Evolutionary conservation across 495 filamentous ascomycete species (phyloP).

Genomic region (Trichocladium antarcticum): DNA sequence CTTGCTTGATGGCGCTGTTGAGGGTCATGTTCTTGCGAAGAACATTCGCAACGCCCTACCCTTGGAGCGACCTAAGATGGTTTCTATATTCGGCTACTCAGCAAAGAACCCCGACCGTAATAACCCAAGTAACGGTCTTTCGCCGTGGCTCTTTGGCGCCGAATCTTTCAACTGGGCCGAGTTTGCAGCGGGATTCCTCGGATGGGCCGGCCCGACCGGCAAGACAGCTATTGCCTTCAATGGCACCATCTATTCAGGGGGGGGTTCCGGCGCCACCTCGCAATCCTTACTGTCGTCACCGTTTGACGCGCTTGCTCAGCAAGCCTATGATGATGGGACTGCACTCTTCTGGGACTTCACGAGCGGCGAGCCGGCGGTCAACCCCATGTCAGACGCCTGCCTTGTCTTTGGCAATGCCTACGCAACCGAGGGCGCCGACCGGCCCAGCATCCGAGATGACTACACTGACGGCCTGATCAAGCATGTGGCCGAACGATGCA

Average conservation of each 20-base stretch:
- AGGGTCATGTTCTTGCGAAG: slow-evolving; percentile 53
- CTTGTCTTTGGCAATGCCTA: slow-evolving; percentile 53
- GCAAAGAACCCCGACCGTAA: slow-evolving; percentile 36
- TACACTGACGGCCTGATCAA: slow-evolving; percentile 47
- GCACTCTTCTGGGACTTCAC: slow-evolving; percentile 41
- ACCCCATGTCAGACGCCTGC: slow-evolving; percentile 51
- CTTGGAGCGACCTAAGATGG: slow-evolving; percentile 37
- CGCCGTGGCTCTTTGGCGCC: slow-evolving; percentile 34
- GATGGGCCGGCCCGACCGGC: not conserved
- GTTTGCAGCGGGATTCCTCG: slow-evolving; percentile 13
- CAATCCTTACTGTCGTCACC: slow-evolving; percentile 45
- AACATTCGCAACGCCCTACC: slow-evolving; percentile 47
- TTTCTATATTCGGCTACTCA: slow-evolving; percentile 44
- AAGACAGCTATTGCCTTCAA: slow-evolving; percentile 30
- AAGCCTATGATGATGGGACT: slow-evolving; percentile 45
- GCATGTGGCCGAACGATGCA: slow-evolving; percentile 45
- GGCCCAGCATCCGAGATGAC: slow-evolving; percentile 33
- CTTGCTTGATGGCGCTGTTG: slow-evolving; percentile 37
- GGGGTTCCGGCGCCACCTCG: slow-evolving; percentile 48
- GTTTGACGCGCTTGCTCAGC: slow-evolving; percentile 46
- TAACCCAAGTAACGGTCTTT: slow-evolving; percentile 21
- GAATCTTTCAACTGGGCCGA: slow-evolving; percentile 22
- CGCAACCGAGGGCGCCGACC: slow-evolving; percentile 45
- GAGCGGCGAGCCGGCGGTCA: slow-evolving; percentile 29
- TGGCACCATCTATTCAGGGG: slow-evolving; percentile 48